Evolutionary conservation across 2,329 filamentous ascomycete species (phyloP).

Genomic region (Epichloe coenophiala): DNA sequence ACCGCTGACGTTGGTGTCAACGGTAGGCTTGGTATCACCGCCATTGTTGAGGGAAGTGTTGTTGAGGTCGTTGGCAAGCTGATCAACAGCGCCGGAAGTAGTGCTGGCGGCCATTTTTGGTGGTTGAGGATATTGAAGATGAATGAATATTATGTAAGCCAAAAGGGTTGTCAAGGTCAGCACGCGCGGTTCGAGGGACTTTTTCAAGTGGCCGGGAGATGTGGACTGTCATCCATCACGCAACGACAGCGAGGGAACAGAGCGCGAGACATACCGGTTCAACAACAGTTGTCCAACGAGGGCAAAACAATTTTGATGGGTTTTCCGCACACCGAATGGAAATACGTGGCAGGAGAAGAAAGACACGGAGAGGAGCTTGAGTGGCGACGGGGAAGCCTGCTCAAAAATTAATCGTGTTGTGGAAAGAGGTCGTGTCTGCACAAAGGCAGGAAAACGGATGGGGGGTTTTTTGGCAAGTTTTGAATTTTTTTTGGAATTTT

Average conservation of each 20-base stretch:
- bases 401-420: conserved; percentile 7
- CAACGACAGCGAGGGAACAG: not conserved
- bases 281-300: conserved; percentile 1
- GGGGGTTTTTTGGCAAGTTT: conserved; percentile 47
- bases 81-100: conserved; percentile 52
- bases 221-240: conserved; percentile 1
- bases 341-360: conserved; percentile 2
- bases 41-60: conserved; percentile 56
- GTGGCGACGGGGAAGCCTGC: conserved; percentile 6
- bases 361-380: not conserved
- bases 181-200: not conserved
- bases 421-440: conserved; percentile 14
- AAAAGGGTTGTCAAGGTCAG: not conserved
- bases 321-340: conserved; percentile 1
- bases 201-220: not conserved
- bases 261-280: conserved; percentile 1
- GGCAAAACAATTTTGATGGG: not conserved
- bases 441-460: conserved; percentile 20
- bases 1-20: conserved; percentile 59
- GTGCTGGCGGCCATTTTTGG: conserved; percentile 47
- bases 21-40: conserved; percentile 51
- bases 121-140: conserved; percentile 7
- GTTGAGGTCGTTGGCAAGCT: conserved; percentile 67
- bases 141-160: not conserved
- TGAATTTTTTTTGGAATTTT: conserved; percentile 48